Evolutionary conservation across 2,329 filamentous ascomycete genomes (phyloP).

Genomic region (Elsinoe fawcettii): DNA sequence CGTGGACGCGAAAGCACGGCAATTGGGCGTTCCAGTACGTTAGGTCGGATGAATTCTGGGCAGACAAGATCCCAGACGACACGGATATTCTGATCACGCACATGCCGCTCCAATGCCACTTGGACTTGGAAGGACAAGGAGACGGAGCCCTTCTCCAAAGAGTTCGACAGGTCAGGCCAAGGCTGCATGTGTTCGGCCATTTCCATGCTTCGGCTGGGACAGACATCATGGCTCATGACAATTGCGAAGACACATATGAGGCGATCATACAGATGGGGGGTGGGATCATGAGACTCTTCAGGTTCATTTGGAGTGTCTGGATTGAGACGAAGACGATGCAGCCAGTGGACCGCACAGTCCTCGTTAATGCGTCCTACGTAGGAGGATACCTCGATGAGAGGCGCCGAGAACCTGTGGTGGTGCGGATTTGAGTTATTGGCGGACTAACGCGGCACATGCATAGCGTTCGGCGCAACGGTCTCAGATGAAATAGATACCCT

Average conservation of each 20-base stretch:
- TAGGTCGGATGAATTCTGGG: constrained; percentile 23
- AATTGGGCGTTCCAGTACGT: constrained; percentile 39
- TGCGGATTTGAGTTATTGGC: not conserved
- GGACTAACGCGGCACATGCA: not conserved
- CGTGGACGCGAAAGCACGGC: constrained; percentile 59
- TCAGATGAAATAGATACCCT: constrained; percentile 2
- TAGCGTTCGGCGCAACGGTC: not conserved
- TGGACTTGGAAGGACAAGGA: constrained; percentile 31
- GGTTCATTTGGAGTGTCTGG: not conserved
- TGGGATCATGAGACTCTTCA: constrained; percentile 29
- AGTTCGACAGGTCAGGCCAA: constrained; percentile 28
- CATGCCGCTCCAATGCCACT: constrained; percentile 31
- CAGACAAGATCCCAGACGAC: constrained; percentile 18
- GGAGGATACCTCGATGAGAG: constrained; percentile 14
- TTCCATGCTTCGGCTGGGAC: constrained; percentile 32
- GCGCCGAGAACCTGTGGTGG: not conserved
- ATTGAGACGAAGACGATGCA: not conserved
- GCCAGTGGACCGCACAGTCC: not conserved
- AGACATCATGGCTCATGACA: constrained; percentile 60
- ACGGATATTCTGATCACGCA: constrained; percentile 37
- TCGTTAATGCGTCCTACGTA: constrained; percentile 17
- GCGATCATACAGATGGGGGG: constrained; percentile 41
- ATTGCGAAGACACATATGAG: constrained; percentile 63
- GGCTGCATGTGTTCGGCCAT: constrained; percentile 35
- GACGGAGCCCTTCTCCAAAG: constrained; percentile 28